Percentiles rank a stretch among this genome's conserved stretches.
Evolutionary conservation across 2,329 filamentous ascomycete species (phyloP).

Genomic region (Aotearoamyces nothofagi): DNA sequence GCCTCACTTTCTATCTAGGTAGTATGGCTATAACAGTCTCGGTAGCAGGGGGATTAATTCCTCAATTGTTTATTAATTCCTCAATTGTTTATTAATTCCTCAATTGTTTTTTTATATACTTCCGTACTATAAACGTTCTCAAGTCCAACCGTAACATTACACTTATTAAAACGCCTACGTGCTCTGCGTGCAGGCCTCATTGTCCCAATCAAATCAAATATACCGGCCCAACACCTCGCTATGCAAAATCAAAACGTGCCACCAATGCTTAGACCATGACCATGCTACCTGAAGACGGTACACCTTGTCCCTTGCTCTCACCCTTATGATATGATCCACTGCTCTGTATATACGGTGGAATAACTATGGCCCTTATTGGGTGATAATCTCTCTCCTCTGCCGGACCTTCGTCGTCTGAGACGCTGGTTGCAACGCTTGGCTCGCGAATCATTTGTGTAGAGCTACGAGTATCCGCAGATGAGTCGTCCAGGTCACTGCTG

Average conservation of each 20-base stretch:
- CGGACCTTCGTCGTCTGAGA: conserved; percentile 14
- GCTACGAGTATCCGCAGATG: neutral
- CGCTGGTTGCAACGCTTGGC: conserved; percentile 10
- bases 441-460: conserved; percentile 4
- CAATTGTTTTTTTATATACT: too few relatives aligned
- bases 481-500: neutral
- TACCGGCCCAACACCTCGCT: neutral
- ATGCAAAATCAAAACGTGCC: neutral
- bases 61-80: too few relatives aligned
- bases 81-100: too few relatives aligned
- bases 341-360: conserved; percentile 12
- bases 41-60: too few relatives aligned
- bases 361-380: conserved; percentile 14
- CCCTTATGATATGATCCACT: conserved; percentile 7
- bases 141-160: too few relatives aligned
- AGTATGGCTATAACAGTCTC: too few relatives aligned
- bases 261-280: conserved; percentile 17
- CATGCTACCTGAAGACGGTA: conserved; percentile 7
- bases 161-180: too few relatives aligned
- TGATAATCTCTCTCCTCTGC: conserved; percentile 7
- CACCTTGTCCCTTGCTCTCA: conserved; percentile 5
- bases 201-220: too few relatives aligned
- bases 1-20: too few relatives aligned
- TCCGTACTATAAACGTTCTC: too few relatives aligned
- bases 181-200: too few relatives aligned